Conservation (phyloP, 192 early-diverging fungal species). For the Chytriomyces hyalinus region DNA sequence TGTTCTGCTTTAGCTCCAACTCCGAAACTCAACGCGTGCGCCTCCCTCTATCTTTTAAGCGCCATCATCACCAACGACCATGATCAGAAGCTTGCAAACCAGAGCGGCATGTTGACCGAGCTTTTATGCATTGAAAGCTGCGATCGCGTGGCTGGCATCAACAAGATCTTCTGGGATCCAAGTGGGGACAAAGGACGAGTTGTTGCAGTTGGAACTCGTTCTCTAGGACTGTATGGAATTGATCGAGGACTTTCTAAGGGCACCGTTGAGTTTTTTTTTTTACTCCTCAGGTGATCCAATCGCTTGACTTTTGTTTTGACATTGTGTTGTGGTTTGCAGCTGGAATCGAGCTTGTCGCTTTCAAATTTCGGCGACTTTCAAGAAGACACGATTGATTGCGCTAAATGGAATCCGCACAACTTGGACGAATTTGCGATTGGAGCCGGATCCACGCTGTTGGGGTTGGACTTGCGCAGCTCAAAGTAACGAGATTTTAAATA, state of each 20-base stretch:
- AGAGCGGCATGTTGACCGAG: conserved; percentile 40
- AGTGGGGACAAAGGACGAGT: conserved; percentile 31
- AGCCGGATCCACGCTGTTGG: conserved; percentile 62
- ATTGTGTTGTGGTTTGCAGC: neutral
- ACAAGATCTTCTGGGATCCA: conserved; percentile 61
- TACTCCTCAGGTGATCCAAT: neutral
- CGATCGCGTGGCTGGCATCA: conserved; percentile 20
- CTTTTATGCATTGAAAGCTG: conserved; percentile 38
- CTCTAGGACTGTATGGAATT: conserved; percentile 58
- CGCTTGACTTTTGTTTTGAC: conserved; percentile 22
- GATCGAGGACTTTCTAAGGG: conserved; percentile 49
- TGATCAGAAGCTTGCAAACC: conserved; percentile 38
- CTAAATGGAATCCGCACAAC: conserved; percentile 70
- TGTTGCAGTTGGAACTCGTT: conserved; percentile 25
- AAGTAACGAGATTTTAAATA: neutral
- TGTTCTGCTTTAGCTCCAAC: neutral
- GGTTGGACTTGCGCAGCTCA: conserved; percentile 73
- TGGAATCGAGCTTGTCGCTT: neutral
- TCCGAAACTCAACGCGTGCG: conserved; percentile 6
- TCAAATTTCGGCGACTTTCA: neutral
- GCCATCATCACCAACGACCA: conserved; percentile 35
- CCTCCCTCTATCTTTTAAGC: conserved; percentile 44
- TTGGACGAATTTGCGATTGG: conserved; percentile 62
- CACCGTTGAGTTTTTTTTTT: conserved; percentile 32
- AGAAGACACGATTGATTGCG: conserved; percentile 35